Conservation (phyloP, 2,329 filamentous ascomycete genomes). For the Cryphonectria parasitica region DNA sequence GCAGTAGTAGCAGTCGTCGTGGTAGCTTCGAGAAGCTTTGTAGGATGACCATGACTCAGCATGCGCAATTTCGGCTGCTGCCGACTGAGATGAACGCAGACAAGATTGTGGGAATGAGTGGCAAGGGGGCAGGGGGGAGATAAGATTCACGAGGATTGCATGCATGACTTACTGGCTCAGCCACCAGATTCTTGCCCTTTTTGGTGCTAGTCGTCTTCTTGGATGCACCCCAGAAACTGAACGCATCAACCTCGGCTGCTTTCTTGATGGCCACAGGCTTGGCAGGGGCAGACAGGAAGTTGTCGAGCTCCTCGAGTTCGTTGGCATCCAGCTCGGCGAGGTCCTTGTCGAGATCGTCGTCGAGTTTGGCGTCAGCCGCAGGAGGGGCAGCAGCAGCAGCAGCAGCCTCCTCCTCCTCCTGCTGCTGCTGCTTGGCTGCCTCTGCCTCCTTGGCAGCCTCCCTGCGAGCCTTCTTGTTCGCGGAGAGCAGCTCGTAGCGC, state of each 20-base stretch:
- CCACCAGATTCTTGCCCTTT: conserved; percentile 45
- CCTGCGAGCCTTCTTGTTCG: conserved; percentile 27
- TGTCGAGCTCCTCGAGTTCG: conserved; percentile 37
- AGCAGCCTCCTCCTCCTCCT: not conserved
- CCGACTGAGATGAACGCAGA: conserved; percentile 30
- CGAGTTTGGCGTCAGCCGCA: conserved; percentile 20
- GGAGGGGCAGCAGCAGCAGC: conserved; percentile 41
- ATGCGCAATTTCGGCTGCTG: conserved; percentile 48
- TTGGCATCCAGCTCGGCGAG: conserved; percentile 32
- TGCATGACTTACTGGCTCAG: conserved; percentile 36
- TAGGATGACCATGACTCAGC: conserved; percentile 50
- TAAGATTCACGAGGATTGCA: conserved; percentile 26
- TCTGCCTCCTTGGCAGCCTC: conserved; percentile 25
- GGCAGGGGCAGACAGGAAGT: conserved; percentile 31
- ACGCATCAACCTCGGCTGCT: conserved; percentile 45
- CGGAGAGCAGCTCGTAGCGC: conserved; percentile 21
- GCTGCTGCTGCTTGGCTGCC: conserved; percentile 53
- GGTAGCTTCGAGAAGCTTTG: conserved; percentile 51
- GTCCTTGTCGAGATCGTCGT: conserved; percentile 31
- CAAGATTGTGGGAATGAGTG: conserved; percentile 20
- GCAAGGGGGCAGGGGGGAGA: conserved; percentile 30
- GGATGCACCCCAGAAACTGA: conserved; percentile 61
- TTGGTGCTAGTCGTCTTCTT: conserved; percentile 47
- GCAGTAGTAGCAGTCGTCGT: conserved; percentile 9
- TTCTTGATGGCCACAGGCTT: conserved; percentile 25